phyloP scores from a whole-genome alignment of 768 basidiomycete genomes.

The Phylloporus sp. region DNA sequence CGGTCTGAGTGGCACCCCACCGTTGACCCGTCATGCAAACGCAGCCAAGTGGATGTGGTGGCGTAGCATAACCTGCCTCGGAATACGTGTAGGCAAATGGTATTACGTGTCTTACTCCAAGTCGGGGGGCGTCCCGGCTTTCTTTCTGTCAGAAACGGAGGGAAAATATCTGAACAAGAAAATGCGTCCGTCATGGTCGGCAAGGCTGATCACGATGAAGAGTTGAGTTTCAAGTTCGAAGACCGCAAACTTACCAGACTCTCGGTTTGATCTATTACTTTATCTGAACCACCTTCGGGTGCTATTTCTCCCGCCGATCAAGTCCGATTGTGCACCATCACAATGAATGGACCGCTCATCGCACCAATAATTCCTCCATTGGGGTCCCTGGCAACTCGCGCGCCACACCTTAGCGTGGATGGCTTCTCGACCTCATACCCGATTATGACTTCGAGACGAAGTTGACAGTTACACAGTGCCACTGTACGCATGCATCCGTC shows the following conservation, averaged over 20 bases:
- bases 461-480: background rate
- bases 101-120: conserved; percentile 31
- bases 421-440: conserved; percentile 11
- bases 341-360: conserved; percentile 14
- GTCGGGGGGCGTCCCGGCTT: too few relatives aligned
- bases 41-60: background rate
- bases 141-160: conserved; percentile 23
- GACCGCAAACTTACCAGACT: conserved; percentile 26
- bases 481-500: background rate
- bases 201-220: conserved; percentile 24
- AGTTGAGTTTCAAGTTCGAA: conserved; percentile 33
- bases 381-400: conserved; percentile 11
- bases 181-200: conserved; percentile 28
- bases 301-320: conserved; percentile 32
- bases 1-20: background rate
- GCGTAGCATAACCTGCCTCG: conserved; percentile 2
- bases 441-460: conserved; percentile 1
- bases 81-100: background rate
- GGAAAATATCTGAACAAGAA: conserved; percentile 20
- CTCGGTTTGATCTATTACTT: conserved; percentile 30
- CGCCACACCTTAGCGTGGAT: conserved; percentile 10
- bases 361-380: conserved; percentile 10
- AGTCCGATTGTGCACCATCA: conserved; percentile 28
- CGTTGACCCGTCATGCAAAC: background rate
- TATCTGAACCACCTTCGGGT: conserved; percentile 22